phyloP scores from a whole-genome alignment of 2,329 filamentous ascomycete genomes.

The Diaporthe velutina region DNA sequence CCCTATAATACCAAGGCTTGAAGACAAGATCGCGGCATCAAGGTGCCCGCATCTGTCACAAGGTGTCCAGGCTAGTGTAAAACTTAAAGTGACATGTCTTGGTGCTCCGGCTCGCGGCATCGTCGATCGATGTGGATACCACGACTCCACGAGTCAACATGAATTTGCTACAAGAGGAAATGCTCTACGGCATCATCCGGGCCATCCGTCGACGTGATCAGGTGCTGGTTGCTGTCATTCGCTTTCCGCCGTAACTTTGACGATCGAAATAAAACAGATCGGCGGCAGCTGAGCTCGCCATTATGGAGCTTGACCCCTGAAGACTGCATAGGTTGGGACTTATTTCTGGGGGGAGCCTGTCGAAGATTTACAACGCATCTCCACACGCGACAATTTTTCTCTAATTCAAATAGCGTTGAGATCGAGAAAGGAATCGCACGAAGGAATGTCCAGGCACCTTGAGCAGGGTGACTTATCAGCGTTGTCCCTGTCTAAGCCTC shows the following conservation, averaged over 20 bases:
- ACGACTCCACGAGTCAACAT: neutral
- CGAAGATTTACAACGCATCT: neutral
- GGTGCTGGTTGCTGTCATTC: neutral
- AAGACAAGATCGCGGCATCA: neutral
- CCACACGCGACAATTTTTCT: neutral
- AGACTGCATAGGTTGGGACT: neutral
- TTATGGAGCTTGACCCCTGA: neutral
- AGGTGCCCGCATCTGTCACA: neutral
- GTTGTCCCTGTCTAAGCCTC: neutral
- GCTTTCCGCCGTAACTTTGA: neutral
- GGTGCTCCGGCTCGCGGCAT: neutral
- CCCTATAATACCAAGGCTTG: neutral
- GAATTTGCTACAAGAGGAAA: neutral
- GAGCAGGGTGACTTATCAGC: neutral
- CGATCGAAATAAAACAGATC: slow-evolving; percentile 22
- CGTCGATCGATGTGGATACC: slow-evolving; percentile 1
- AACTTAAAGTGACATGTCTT: slow-evolving; percentile 4
- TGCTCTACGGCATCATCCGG: slow-evolving; percentile 1
- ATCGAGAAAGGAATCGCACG: neutral
- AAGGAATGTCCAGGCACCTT: neutral
- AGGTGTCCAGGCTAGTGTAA: neutral
- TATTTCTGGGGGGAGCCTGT: slow-evolving; percentile 17
- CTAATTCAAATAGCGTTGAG: neutral
- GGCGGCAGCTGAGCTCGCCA: neutral
- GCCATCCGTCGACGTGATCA: neutral